Evolutionary conservation across 257 asterid species (phyloP).

Genomic region (Solanum etuberosum): DNA sequence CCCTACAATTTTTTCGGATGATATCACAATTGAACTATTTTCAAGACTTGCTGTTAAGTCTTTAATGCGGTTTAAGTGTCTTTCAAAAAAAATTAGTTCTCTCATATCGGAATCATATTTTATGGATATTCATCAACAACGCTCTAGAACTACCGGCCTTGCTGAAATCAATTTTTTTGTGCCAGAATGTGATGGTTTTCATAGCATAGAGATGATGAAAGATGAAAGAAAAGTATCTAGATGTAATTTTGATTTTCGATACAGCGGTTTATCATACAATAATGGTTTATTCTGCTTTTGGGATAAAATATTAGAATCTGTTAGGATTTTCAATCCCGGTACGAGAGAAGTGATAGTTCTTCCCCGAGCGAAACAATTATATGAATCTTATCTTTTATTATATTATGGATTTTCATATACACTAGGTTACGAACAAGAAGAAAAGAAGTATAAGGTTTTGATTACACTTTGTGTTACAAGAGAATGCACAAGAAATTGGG

Average conservation of each 20-base stretch:
- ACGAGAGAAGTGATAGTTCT: background rate
- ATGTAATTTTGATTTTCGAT: background rate
- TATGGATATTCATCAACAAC: background rate
- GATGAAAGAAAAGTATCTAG: background rate
- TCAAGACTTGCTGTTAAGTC: background rate
- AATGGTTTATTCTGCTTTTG: background rate
- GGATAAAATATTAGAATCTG: background rate
- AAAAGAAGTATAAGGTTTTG: background rate
- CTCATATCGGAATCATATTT: background rate
- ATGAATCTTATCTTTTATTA: background rate
- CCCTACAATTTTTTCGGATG: background rate
- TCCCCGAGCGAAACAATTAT: background rate
- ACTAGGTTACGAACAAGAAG: background rate
- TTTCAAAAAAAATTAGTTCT: background rate
- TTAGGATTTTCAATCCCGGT: background rate
- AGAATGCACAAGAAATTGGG: background rate
- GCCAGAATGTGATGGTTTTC: background rate
- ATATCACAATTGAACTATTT: background rate
- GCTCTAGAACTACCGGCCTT: background rate
- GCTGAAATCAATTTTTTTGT: background rate
- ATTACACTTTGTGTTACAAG: background rate
- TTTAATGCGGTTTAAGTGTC: background rate
- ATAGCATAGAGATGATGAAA: background rate
- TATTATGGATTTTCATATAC: background rate
- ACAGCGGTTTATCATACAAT: background rate